These are phyloP conservation scores for Diplodia mutila DNA, from an alignment of 2,329 filamentous ascomycete genomes.

Conservation along the genomic window DNA sequence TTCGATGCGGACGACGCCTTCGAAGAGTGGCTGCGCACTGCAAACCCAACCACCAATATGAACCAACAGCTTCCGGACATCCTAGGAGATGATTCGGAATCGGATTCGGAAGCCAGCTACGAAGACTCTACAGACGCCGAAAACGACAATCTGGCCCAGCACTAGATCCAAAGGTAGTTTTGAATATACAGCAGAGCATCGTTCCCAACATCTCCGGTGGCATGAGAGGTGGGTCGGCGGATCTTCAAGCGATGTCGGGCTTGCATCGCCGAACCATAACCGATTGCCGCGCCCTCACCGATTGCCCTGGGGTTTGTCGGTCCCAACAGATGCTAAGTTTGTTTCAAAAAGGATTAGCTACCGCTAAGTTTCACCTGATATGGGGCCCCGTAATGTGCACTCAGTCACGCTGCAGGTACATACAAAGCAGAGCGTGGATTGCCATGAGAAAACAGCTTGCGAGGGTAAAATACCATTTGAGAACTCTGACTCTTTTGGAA, in stretches of 20 bases:
- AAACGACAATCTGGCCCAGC: background rate
- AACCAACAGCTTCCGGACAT: background rate
- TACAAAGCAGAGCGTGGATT: background rate
- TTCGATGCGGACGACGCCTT: background rate
- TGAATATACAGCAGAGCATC: background rate
- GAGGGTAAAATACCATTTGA: background rate
- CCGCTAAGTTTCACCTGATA: background rate
- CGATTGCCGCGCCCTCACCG: constrained; percentile 8
- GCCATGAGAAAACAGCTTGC: no score
- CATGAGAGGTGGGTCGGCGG: constrained; percentile 12
- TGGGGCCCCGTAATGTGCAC: background rate
- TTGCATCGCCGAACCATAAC: constrained; percentile 1
- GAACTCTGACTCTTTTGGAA: background rate
- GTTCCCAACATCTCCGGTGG: constrained; percentile 6
- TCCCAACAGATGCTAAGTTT: background rate
- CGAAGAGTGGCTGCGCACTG: background rate
- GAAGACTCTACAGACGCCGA: background rate
- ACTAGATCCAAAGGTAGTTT: background rate
- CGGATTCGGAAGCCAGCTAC: background rate
- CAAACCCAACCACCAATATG: background rate
- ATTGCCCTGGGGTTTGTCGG: background rate
- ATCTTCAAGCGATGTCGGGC: constrained; percentile 19
- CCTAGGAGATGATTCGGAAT: background rate
- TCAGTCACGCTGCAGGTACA: background rate
- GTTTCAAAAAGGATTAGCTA: background rate